A percentile compares a stretch with the other conserved stretches of the same genome.
Evolutionary conservation across 2,329 filamentous ascomycete genomes (phyloP).

Genomic region (Diaporthe helianthi): DNA sequence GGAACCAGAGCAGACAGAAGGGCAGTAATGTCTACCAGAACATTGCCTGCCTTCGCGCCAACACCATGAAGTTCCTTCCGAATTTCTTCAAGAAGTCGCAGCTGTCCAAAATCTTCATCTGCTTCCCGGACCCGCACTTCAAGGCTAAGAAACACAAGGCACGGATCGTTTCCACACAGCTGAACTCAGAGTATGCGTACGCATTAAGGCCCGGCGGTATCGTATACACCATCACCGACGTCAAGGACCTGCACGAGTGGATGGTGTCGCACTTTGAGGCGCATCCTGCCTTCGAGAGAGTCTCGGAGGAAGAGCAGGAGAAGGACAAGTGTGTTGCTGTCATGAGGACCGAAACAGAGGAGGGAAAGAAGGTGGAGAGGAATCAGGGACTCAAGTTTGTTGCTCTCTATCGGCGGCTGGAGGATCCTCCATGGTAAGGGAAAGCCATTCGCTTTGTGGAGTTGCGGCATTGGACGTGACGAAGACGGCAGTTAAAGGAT

Average conservation of each 20-base stretch:
- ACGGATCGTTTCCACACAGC: conserved; percentile 85
- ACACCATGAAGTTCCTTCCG: conserved; percentile 99
- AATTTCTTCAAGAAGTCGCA: conserved; percentile 90
- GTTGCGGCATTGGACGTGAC: background rate
- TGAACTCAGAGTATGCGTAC: conserved; percentile 94
- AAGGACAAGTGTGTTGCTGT: conserved; percentile 73
- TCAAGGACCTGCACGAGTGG: conserved; percentile 92
- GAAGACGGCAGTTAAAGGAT: conserved; percentile 9
- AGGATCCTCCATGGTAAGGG: conserved; percentile 78
- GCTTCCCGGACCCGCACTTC: conserved; percentile 98
- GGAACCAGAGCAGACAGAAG: conserved; percentile 62
- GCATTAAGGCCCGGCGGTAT: conserved; percentile 83
- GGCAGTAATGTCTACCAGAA: conserved; percentile 75
- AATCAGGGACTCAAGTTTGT: conserved; percentile 93
- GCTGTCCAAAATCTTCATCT: conserved; percentile 92
- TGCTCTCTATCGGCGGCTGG: conserved; percentile 81
- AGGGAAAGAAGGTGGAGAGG: conserved; percentile 93
- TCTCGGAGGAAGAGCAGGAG: conserved; percentile 71
- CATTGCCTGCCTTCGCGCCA: conserved; percentile 85
- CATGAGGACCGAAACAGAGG: conserved; percentile 88
- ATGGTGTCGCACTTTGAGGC: conserved; percentile 86
- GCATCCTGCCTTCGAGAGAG: conserved; percentile 79
- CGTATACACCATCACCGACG: conserved; percentile 96
- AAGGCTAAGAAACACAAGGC: conserved; percentile 98
- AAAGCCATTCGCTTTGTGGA: background rate